Percentiles rank a stretch among this genome's conserved stretches.
These are phyloP conservation scores for Podosphaera fusca DNA, from an alignment of 2,329 filamentous ascomycete species.

Conservation along the genomic window DNA sequence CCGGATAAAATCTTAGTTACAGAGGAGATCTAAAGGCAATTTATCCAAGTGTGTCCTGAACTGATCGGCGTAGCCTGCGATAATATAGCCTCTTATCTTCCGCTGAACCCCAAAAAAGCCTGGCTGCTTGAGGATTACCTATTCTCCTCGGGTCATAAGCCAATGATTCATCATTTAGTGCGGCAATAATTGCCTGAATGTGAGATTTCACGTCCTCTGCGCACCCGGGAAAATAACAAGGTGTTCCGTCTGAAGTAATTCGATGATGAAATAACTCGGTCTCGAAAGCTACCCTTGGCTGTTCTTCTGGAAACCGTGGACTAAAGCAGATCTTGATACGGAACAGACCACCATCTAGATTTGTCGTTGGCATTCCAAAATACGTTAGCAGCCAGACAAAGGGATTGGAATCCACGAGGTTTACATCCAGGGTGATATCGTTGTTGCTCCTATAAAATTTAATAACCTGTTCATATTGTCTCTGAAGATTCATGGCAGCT, in stretches of 20 bases:
- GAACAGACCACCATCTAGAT: constrained; percentile 80
- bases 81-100: constrained; percentile 72
- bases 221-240: constrained; percentile 57
- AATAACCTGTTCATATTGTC: constrained; percentile 65
- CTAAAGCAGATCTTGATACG: constrained; percentile 60
- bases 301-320: constrained; percentile 65
- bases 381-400: constrained; percentile 79
- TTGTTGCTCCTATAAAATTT: constrained; percentile 51
- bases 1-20: no score
- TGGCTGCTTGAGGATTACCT: constrained; percentile 67
- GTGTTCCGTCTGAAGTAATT: constrained; percentile 54
- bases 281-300: constrained; percentile 62
- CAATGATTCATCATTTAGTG: constrained; percentile 70
- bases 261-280: constrained; percentile 74
- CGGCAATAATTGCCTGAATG: constrained; percentile 58
- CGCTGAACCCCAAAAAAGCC: constrained; percentile 61
- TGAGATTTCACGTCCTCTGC: constrained; percentile 62
- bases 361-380: constrained; percentile 79
- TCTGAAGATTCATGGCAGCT: constrained; percentile 58
- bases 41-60: constrained; percentile 23
- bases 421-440: constrained; percentile 48
- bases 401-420: constrained; percentile 58
- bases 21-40: not conserved
- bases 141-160: constrained; percentile 77
- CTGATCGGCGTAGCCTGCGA: constrained; percentile 53